phyloP scores from a whole-genome alignment of 352 stramenopile genomes.

The Phytophthora melonis region DNA sequence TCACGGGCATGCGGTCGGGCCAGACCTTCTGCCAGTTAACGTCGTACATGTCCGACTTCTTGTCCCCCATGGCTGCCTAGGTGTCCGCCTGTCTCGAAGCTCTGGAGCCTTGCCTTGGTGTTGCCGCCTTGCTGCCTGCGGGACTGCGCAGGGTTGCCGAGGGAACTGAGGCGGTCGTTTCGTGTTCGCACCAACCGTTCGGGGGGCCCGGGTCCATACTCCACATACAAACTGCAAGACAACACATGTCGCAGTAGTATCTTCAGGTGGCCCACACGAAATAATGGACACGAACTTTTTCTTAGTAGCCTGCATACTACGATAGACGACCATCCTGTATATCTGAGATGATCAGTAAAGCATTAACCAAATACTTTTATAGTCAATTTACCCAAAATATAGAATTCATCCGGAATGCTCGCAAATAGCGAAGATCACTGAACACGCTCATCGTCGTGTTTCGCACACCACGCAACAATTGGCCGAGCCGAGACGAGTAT shows the following conservation, averaged over 20 bases:
- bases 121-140: conserved; percentile 3
- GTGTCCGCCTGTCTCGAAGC: too few relatives aligned
- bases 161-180: conserved; percentile 18
- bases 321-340: not conserved
- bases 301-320: not conserved
- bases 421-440: too few relatives aligned
- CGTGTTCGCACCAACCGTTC: conserved; percentile 32
- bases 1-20: conserved; percentile 90
- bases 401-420: too few relatives aligned
- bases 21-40: conserved; percentile 92
- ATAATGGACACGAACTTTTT: not conserved
- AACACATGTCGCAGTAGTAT: conserved; percentile 35
- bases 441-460: not conserved
- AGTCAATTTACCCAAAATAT: too few relatives aligned
- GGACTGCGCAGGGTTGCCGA: not conserved
- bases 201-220: conserved; percentile 9
- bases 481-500: too few relatives aligned
- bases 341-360: too few relatives aligned
- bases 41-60: conserved; percentile 86
- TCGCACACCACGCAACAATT: conserved; percentile 3
- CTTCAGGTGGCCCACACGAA: conserved; percentile 23
- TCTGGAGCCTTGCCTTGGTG: too few relatives aligned
- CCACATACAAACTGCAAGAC: conserved; percentile 26
- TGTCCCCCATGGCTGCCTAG: conserved; percentile 49
- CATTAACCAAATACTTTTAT: too few relatives aligned